Evolutionary conservation across 805 yeast species (phyloP), one percentile per base, ranked within the genome.

Genomic region (Wilhelminamyces savonicus): DNA sequence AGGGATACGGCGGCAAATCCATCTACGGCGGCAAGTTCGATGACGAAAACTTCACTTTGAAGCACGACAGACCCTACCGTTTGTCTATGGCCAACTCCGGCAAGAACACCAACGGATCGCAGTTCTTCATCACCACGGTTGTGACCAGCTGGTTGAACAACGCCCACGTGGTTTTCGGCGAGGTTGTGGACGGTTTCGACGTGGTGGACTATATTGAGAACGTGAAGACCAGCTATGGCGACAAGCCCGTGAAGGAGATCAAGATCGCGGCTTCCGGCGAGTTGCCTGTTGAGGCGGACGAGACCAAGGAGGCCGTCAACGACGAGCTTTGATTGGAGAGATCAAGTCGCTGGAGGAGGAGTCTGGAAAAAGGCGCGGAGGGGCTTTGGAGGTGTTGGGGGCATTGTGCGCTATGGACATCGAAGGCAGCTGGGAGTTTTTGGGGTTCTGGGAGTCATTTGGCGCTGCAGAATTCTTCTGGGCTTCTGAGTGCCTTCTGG

Each of bases 111-210:
- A 87, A 87, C 56, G 96, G 96, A 13, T 86, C 95, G 21, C 97
- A 87, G 62, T 88, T 88, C 56, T 88, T 88, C 72, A 82, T 92
- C 64, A 87, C 95, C 50, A 88, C 97, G 16, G 95, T 82, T 14
- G 71, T 74, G 21, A 85, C 96, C 33, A 65, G 80, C 28, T 92
- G 98, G 97, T 75, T 92, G 52, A 86, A 92, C 52, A 92, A 94
- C 41, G 77, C 68, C 46, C 98, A 92, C 60, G 98, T 92, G 52
- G 98, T 92, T 24, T 92, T 92, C 50, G 98, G 98, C 43, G 85
- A 86, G 63, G 96, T 92, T 32, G 35, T 86, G 12, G 87, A 81
- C 34, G 97, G 97, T 28, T 69, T 77, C 66, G 95, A 90, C 41
- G 74, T 86, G 29, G 84, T 90, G 32, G 60, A 69, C 42, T 69